Evolutionary conservation across 306 rosid species (phyloP), one percentile per base, ranked within the genome.

Genomic region (Lathyrus oleraceus): DNA sequence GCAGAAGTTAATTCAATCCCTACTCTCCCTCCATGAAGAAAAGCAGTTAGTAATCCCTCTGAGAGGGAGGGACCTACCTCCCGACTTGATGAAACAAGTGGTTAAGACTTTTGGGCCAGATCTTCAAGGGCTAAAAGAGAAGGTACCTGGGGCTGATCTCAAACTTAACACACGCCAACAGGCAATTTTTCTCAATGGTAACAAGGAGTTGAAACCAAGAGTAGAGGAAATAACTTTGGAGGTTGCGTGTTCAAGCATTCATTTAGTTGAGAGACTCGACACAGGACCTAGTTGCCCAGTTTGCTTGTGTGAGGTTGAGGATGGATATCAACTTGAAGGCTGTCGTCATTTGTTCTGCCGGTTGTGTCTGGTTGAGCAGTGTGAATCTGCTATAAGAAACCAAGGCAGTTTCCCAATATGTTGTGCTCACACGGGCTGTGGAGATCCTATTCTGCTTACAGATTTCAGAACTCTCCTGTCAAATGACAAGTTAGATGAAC

Each of bases 301-400:
- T 60, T 95, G 99, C 79, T 76, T 95, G 81, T 95, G 99, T 59
- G 95, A 87, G 38, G 81, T 91, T 68, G 99, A 89, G 78, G 92
- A 91, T 64, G 89, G 83, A 36, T 86, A 68, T 76, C 83, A 11
- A 72, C 99, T 95, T 48, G 96, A 87, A 79, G 91, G 73, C 60
- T 95, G 99, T 59, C 75, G 76, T 36, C 96, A 95, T 70, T 51
- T 81, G 74, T 83, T 89, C 74, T 95, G 97, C 59, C 79, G 81
- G 4, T 17, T 36, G 35, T 95, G 99, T 80, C 88, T 91, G 61
- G 58, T 86, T 67, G 99, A 89, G 85, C 97, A 91, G 75, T 89
- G 76, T 0, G 99, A 95, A 57, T 95, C 97, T 52, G 91, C 92
- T 27, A 84, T 89, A 9, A 85, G 42, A 72, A 89, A 87, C 82